Base-by-base conservation (phyloP, 73 alveolate genomes). In the Paramecium bursaria region DNA sequence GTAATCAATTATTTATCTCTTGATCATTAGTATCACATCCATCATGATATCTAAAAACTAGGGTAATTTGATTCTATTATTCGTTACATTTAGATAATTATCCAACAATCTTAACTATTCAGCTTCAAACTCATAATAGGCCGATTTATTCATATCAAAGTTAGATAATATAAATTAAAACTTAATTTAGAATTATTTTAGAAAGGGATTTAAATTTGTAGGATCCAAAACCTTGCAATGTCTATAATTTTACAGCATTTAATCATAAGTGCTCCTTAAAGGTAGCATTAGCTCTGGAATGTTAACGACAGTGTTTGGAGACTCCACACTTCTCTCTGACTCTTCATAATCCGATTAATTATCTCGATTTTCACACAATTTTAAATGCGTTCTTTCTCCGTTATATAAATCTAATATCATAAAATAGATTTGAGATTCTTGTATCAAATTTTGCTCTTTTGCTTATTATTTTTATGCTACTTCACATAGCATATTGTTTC, bases 21-120 rank as follows among this genome's bases (percentile, higher is more conserved):
- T 93, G 13, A 92, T 90, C 86, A 87, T 87, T 3, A 93, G 54
- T 10, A 93, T 21, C 22, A 90, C 44, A 31, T 93, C 96, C 7
- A 93, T 85, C 54, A 86, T 74, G 15, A 87, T 86, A 23, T 93
- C 98, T 23, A 93, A 76, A 5, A 90, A 48, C 60, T 94, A 87
- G 61, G 88, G 90, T 13, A 87, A 76, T 67, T 86, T 85, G 21
- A 94, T 86, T 86, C 98, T 91, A 11, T 88, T 57, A 15, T 86
- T 52, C 17, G 75, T 51, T 5, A 74, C 35, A 46, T 54, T 77
- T 52, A 94, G 50, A 86, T 92, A 94, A 6, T 79, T 30, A 22
- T 88, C 87, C 17, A 94, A 50, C 9, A 93, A 48, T 10, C 22
- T 49, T 10, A 94, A 50, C 25, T 87, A 87, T 50, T 85, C 94